phyloP scores from a whole-genome alignment of 129 eudicot genomes.

The Dittrichia graveolens region DNA sequence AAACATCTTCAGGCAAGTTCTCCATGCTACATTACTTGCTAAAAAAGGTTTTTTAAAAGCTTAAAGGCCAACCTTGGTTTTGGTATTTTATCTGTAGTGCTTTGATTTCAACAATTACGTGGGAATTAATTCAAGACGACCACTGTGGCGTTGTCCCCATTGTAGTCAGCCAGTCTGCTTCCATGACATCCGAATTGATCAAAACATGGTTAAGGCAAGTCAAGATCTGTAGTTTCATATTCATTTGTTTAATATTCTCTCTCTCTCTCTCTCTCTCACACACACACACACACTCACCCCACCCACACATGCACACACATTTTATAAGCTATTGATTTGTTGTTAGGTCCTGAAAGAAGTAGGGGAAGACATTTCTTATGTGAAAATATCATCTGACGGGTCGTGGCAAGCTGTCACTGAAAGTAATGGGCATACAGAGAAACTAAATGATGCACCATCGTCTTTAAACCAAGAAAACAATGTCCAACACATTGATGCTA shows the following conservation, averaged over 20 bases:
- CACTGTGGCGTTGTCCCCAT: slow-evolving; percentile 93
- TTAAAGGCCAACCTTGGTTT: neutral
- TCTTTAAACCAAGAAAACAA: slow-evolving; percentile 36
- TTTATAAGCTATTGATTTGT: slow-evolving; percentile 4
- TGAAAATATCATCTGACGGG: slow-evolving; percentile 64
- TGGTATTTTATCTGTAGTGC: slow-evolving; percentile 48
- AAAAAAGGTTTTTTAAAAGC: neutral
- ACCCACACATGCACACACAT: too few species aligned
- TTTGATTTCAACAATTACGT: slow-evolving; percentile 77
- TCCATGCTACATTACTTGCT: neutral
- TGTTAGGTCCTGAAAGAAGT: slow-evolving; percentile 68
- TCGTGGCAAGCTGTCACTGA: slow-evolving; percentile 68
- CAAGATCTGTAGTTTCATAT: slow-evolving; percentile 14
- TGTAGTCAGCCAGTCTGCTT: slow-evolving; percentile 79
- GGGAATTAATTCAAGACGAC: slow-evolving; percentile 72
- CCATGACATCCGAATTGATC: slow-evolving; percentile 72
- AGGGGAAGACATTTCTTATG: slow-evolving; percentile 55
- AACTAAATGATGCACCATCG: slow-evolving; percentile 35
- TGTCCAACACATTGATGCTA: slow-evolving; percentile 25
- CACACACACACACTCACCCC: too few species aligned
- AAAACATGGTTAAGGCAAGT: slow-evolving; percentile 80
- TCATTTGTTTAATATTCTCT: neutral
- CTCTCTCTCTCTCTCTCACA: too few species aligned
- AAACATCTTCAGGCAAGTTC: slow-evolving; percentile 78
- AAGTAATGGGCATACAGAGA: slow-evolving; percentile 43